Percentiles rank a stretch among this genome's conserved stretches.
Conservation (phyloP, 1,139 yeast genomes). For the Yamadazyma siamensis region DNA sequence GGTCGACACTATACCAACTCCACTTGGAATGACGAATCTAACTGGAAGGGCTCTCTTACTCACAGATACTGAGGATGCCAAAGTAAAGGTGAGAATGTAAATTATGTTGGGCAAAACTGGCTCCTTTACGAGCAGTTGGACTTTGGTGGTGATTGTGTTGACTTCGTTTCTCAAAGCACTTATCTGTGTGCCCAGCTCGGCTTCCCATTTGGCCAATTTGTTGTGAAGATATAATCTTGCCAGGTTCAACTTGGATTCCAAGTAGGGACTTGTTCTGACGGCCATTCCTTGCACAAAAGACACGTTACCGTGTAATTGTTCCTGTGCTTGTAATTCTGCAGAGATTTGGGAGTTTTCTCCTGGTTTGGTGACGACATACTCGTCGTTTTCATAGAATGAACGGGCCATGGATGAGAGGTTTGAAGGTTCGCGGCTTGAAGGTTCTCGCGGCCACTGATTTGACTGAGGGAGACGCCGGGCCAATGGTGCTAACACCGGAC, state of each 20-base stretch:
- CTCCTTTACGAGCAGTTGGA: slow-evolving; percentile 29
- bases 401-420: slow-evolving; percentile 23
- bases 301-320: slow-evolving; percentile 39
- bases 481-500: too few species aligned
- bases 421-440: too few species aligned
- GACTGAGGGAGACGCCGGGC: too few species aligned
- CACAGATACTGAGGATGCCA: slow-evolving; percentile 54
- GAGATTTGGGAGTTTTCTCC: slow-evolving; percentile 41
- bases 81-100: slow-evolving; percentile 51
- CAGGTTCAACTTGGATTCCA: slow-evolving; percentile 39
- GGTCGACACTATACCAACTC: slow-evolving; percentile 44
- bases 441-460: too few species aligned
- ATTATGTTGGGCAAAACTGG: slow-evolving; percentile 54
- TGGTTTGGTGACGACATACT: slow-evolving; percentile 42
- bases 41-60: slow-evolving; percentile 44
- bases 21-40: slow-evolving; percentile 49
- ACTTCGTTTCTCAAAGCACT: slow-evolving; percentile 46
- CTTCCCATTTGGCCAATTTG: slow-evolving; percentile 32
- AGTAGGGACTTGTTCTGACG: slow-evolving; percentile 44
- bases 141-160: slow-evolving; percentile 20
- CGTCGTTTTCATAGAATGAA: slow-evolving; percentile 53
- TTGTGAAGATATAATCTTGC: slow-evolving; percentile 36
- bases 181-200: slow-evolving; percentile 43
- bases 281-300: slow-evolving; percentile 52
- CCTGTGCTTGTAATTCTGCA: slow-evolving; percentile 32